phyloP scores from a whole-genome alignment of 106 monocot genomes.

The Cymbidium sinense region DNA sequence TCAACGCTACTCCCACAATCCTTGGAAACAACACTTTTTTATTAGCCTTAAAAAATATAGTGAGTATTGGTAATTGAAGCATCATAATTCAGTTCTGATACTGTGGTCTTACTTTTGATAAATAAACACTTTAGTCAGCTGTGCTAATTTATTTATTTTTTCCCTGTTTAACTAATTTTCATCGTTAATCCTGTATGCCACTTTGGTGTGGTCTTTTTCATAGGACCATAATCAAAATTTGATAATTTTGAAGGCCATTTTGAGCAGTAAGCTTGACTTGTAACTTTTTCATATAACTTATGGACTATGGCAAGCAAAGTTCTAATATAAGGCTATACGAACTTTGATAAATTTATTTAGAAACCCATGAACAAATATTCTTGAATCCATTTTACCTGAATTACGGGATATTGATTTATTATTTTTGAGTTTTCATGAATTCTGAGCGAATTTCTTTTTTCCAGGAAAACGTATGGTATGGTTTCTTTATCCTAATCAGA shows the following conservation, averaged over 20 bases:
- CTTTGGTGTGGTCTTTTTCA: not conserved
- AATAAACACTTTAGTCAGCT: too few species aligned
- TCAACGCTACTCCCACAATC: too few species aligned
- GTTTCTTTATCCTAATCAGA: slow-evolving; percentile 84
- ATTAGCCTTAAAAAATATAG: too few species aligned
- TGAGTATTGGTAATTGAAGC: too few species aligned
- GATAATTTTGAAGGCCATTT: not conserved
- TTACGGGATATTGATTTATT: not conserved
- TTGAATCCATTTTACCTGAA: not conserved
- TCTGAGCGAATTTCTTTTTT: slow-evolving; percentile 4
- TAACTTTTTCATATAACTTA: not conserved
- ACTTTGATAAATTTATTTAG: not conserved
- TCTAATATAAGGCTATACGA: not conserved
- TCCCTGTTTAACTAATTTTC: too few species aligned
- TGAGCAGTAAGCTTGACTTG: not conserved
- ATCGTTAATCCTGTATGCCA: not conserved
- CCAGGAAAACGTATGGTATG: slow-evolving; percentile 69
- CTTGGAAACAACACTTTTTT: too few species aligned
- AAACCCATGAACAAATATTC: not conserved
- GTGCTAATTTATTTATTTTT: too few species aligned
- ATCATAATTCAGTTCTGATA: too few species aligned
- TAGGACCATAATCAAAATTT: not conserved
- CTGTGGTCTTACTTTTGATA: too few species aligned
- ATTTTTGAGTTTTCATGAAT: not conserved
- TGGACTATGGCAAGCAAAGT: not conserved